These are phyloP conservation scores for Laetiporus sulphureus DNA, from an alignment of 1,284 basidiomycete species.

Conservation along the genomic window DNA sequence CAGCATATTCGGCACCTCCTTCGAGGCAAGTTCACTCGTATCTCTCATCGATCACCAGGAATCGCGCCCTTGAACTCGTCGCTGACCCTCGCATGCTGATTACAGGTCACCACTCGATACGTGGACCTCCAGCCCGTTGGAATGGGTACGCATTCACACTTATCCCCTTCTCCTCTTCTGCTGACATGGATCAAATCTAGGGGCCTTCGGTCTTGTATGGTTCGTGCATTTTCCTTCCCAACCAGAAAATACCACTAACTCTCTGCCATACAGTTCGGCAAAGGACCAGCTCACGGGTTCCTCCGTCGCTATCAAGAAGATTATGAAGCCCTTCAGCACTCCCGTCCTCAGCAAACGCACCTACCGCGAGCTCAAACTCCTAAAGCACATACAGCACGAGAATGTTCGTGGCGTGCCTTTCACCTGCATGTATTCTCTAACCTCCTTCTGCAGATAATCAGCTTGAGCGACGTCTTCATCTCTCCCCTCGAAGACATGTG, in stretches of 20 bases:
- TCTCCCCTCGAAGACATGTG: conserved; percentile 96
- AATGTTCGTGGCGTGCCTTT: conserved; percentile 53
- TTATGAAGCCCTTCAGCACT: conserved; percentile 87
- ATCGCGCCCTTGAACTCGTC: too few relatives aligned
- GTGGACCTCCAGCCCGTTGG: conserved; percentile 99
- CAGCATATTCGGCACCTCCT: conserved; percentile 95
- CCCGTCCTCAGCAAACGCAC: conserved; percentile 98
- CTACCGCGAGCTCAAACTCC: conserved; percentile 95
- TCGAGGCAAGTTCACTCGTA: conserved; percentile 53
- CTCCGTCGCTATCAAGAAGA: conserved; percentile 84
- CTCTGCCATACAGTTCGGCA: conserved; percentile 62
- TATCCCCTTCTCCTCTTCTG: conserved; percentile 16
- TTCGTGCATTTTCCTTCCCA: conserved; percentile 30
- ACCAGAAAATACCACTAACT: conserved; percentile 1
- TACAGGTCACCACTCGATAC: conserved; percentile 94
- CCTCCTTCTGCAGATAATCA: conserved; percentile 74
- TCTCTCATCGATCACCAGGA: conserved; percentile 3
- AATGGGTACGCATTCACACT: conserved; percentile 68
- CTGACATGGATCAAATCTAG: conserved; percentile 30
- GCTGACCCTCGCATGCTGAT: conserved; percentile 1
- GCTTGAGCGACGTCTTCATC: conserved; percentile 98
- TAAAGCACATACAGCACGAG: conserved; percentile 99
- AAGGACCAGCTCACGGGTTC: conserved; percentile 96
- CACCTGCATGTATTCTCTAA: conserved; percentile 1
- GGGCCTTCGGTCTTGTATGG: conserved; percentile 96